A percentile compares a stretch with the other conserved stretches of the same genome.
Evolutionary conservation across 306 rosid genomes (phyloP).

Genomic region (Quercus berberidifolia): DNA sequence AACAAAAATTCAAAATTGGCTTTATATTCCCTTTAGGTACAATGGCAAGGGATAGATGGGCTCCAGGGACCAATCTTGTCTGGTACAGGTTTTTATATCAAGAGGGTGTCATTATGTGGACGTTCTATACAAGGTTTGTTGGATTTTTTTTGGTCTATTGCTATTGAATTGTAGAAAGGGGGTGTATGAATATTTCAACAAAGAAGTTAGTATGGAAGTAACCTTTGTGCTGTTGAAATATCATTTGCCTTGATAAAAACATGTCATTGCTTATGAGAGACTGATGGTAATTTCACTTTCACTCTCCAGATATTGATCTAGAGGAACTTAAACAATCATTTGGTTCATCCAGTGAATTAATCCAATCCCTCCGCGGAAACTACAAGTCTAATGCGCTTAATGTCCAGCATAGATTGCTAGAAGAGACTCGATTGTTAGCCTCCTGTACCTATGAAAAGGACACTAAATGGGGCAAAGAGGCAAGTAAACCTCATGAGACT

Average conservation of each 20-base stretch:
- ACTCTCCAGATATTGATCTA: conserved; percentile 32
- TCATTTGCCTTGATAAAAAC: no score
- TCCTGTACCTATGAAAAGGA: conserved; percentile 51
- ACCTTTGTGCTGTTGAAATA: no score
- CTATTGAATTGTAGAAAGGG: background rate
- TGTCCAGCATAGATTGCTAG: conserved; percentile 7
- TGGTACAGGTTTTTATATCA: conserved; percentile 58
- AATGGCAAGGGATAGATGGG: conserved; percentile 56
- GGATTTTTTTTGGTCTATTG: background rate
- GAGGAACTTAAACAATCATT: conserved; percentile 32
- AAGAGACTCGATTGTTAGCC: conserved; percentile 45
- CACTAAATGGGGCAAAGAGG: conserved; percentile 71
- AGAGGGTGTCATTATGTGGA: conserved; percentile 47
- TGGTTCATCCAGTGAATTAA: conserved; percentile 58
- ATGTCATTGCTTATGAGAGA: background rate
- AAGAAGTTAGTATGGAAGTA: no score
- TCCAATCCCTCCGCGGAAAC: conserved; percentile 35
- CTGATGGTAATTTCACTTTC: background rate
- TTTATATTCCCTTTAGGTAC: conserved; percentile 22
- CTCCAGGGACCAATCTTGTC: conserved; percentile 55
- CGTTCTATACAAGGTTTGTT: conserved; percentile 33
- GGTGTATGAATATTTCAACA: no score
- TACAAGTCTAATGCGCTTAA: conserved; percentile 4
- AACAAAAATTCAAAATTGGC: background rate
- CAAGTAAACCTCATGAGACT: conserved; percentile 1